Percentiles rank a stretch among this genome's conserved stretches.
Conservation (phyloP, 1,284 basidiomycete species). For the Heterobasidion occidentale region DNA sequence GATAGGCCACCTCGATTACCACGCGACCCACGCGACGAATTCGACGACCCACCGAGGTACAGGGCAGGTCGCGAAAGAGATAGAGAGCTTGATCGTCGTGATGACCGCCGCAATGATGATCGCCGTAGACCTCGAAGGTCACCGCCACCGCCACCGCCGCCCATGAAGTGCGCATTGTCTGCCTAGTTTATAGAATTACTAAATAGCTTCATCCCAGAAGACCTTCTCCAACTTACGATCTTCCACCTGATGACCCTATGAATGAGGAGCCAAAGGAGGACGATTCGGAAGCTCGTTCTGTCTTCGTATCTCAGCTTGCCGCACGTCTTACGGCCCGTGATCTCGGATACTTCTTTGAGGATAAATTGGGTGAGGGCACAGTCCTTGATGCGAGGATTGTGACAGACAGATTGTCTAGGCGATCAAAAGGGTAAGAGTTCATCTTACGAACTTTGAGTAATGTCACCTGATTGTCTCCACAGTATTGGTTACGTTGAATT, state of each 20-base stretch:
- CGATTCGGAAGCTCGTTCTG: slow-evolving; percentile 92
- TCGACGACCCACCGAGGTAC: slow-evolving; percentile 41
- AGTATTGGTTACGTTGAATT: slow-evolving; percentile 98
- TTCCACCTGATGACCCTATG: slow-evolving; percentile 52
- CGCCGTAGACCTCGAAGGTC: background rate
- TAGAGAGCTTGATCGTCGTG: slow-evolving; percentile 13
- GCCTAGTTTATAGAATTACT: background rate
- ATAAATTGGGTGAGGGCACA: slow-evolving; percentile 85
- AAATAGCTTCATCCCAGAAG: slow-evolving; percentile 33
- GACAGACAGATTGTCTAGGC: slow-evolving; percentile 85
- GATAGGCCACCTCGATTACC: slow-evolving; percentile 31
- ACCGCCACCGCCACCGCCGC: slow-evolving; percentile 13
- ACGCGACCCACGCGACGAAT: slow-evolving; percentile 51
- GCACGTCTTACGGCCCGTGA: slow-evolving; percentile 92
- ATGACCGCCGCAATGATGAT: slow-evolving; percentile 11
- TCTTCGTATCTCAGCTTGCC: slow-evolving; percentile 97
- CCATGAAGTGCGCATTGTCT: slow-evolving; percentile 15
- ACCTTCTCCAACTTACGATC: slow-evolving; percentile 67
- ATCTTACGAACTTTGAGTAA: background rate
- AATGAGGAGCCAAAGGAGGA: slow-evolving; percentile 77
- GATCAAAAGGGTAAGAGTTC: slow-evolving; percentile 83
- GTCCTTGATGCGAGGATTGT: slow-evolving; percentile 96
- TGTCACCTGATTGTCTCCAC: background rate
- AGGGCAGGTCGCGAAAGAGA: slow-evolving; percentile 28
- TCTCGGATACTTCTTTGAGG: slow-evolving; percentile 97